These are phyloP conservation scores for Lipomyces starkeyi DNA, from an alignment of 805 yeast species.

Conservation along the genomic window DNA sequence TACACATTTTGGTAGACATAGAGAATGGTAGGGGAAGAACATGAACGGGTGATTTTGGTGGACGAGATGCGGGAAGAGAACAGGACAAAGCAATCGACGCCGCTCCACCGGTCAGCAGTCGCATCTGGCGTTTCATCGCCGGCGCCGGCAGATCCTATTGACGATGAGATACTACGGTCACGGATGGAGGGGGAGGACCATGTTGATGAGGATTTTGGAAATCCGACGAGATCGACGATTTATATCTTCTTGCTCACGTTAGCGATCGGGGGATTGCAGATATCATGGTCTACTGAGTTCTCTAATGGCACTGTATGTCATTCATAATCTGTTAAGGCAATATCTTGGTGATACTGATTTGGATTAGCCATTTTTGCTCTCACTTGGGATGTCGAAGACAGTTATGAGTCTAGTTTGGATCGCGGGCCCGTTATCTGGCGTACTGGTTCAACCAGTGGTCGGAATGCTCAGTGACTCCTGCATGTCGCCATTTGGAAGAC, in stretches of 20 bases:
- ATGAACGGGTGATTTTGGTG: not conserved
- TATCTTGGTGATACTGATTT: not conserved
- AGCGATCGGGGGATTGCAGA: slow-evolving; percentile 62
- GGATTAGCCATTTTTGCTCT: slow-evolving; percentile 56
- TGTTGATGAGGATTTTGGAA: slow-evolving; percentile 11
- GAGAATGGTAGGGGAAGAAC: not conserved
- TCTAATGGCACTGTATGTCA: slow-evolving; percentile 56
- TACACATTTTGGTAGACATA: not conserved
- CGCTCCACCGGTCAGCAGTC: not conserved
- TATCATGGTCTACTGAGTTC: slow-evolving; percentile 71
- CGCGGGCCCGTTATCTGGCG: slow-evolving; percentile 69
- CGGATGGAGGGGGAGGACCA: not conserved
- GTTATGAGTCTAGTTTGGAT: slow-evolving; percentile 65
- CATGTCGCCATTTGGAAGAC: slow-evolving; percentile 54
- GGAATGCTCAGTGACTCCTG: slow-evolving; percentile 64
- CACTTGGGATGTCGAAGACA: slow-evolving; percentile 65
- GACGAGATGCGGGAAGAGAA: not conserved
- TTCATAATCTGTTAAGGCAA: not conserved
- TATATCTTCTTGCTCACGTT: slow-evolving; percentile 56
- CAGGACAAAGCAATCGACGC: not conserved
- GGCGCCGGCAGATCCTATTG: not conserved
- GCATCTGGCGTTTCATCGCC: not conserved
- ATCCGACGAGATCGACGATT: slow-evolving; percentile 48
- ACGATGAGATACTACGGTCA: slow-evolving; percentile 4
- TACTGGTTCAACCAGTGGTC: slow-evolving; percentile 67